These are phyloP conservation scores for Dactylellina drechsleri DNA, from an alignment of 2,329 filamentous ascomycete species.

Conservation along the genomic window DNA sequence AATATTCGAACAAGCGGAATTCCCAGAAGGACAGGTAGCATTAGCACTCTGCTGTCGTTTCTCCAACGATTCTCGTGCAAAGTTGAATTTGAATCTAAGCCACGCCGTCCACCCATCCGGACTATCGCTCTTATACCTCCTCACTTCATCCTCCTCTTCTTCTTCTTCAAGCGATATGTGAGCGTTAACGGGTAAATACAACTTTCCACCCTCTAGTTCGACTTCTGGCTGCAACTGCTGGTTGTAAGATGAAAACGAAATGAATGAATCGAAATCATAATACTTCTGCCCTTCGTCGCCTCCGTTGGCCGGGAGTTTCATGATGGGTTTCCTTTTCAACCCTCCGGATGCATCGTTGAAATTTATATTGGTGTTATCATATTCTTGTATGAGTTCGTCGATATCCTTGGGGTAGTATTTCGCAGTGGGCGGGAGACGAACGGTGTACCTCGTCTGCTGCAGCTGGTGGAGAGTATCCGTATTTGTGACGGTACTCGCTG, in stretches of 20 bases:
- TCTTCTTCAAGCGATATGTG: conserved; percentile 6
- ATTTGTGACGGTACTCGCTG: neutral
- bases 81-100: conserved; percentile 9
- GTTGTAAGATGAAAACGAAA: conserved; percentile 7
- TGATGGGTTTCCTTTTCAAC: conserved; percentile 26
- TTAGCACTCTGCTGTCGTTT: conserved; percentile 66
- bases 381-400: conserved; percentile 39
- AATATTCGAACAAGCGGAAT: conserved; percentile 72
- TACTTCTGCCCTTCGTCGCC: conserved; percentile 45
- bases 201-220: conserved; percentile 12
- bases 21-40: conserved; percentile 74
- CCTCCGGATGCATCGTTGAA: neutral
- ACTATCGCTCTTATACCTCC: neutral
- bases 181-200: conserved; percentile 32
- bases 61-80: neutral
- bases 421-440: conserved; percentile 42
- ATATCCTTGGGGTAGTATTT: conserved; percentile 47
- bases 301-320: conserved; percentile 36
- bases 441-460: conserved; percentile 16
- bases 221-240: neutral
- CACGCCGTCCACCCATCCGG: conserved; percentile 16
- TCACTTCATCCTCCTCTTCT: too few species aligned
- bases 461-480: neutral
- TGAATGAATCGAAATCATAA: conserved; percentile 45
- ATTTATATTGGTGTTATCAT: neutral